A percentile compares a stretch with the other conserved stretches of the same genome.
Evolutionary conservation across 805 yeast species (phyloP).

Genomic region (Yarrowia osloensis): DNA sequence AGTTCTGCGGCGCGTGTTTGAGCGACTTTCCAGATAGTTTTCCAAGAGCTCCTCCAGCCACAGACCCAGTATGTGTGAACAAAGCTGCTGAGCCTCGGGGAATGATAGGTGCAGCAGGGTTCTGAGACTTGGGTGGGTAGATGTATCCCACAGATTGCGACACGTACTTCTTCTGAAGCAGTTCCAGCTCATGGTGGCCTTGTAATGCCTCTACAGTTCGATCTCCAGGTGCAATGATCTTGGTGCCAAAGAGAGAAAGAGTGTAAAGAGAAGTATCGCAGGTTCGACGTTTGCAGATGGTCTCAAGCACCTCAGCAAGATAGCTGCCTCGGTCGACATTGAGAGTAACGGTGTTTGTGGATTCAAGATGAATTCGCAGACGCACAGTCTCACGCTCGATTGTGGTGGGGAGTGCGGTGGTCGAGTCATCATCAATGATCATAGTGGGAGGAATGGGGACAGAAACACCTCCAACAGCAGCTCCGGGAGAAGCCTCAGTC

Average conservation of each 20-base stretch:
- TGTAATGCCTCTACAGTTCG: slow-evolving; percentile 47
- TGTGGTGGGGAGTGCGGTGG: slow-evolving; percentile 7
- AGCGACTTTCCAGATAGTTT: slow-evolving; percentile 15
- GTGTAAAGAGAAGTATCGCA: slow-evolving; percentile 42
- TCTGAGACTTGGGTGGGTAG: slow-evolving; percentile 39
- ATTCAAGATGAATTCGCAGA: slow-evolving; percentile 31
- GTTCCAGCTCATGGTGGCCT: slow-evolving; percentile 47
- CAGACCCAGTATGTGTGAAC: slow-evolving; percentile 20
- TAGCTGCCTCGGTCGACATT: slow-evolving; percentile 34
- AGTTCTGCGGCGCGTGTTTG: slow-evolving; percentile 1
- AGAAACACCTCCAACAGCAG: background rate
- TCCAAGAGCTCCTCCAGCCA: slow-evolving; percentile 12
- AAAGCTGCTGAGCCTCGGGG: slow-evolving; percentile 32
- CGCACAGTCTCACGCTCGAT: slow-evolving; percentile 11
- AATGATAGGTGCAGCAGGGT: slow-evolving; percentile 40
- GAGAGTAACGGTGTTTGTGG: background rate
- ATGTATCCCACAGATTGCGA: slow-evolving; percentile 40
- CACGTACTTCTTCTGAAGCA: slow-evolving; percentile 49
- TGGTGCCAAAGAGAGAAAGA: slow-evolving; percentile 41
- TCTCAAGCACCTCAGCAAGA: slow-evolving; percentile 38
- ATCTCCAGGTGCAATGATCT: slow-evolving; percentile 34
- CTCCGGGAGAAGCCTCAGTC: slow-evolving; percentile 3
- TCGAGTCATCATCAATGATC: slow-evolving; percentile 5
- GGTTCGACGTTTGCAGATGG: slow-evolving; percentile 40
- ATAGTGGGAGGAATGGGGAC: background rate